A percentile compares a stretch with the other conserved stretches of the same genome.
phyloP scores from a whole-genome alignment of 768 basidiomycete genomes.

The Pulveroboletus sp. region DNA sequence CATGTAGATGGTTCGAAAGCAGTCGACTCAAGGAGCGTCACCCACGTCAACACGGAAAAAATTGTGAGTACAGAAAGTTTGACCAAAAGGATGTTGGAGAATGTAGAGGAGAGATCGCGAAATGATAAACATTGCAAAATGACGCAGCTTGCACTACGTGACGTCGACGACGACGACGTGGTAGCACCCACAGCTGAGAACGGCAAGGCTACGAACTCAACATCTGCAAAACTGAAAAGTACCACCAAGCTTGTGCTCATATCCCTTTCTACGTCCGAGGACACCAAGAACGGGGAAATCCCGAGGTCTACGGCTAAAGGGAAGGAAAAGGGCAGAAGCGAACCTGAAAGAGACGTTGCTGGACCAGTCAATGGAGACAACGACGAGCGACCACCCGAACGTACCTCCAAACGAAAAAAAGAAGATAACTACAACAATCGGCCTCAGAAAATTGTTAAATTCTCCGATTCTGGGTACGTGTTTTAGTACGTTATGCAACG shows the following conservation, averaged over 20 bases:
- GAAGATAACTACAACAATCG: slow-evolving; percentile 19
- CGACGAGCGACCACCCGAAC: background rate
- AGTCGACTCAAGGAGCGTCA: background rate
- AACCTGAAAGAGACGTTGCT: background rate
- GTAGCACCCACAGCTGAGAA: slow-evolving; percentile 12
- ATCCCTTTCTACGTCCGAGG: background rate
- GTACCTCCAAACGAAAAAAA: slow-evolving; percentile 13
- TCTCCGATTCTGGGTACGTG: slow-evolving; percentile 15
- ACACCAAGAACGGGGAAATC: background rate
- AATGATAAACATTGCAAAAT: background rate
- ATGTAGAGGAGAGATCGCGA: background rate
- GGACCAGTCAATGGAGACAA: slow-evolving; percentile 1
- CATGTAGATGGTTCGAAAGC: background rate
- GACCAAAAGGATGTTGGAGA: background rate
- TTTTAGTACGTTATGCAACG: background rate
- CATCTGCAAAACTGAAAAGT: background rate
- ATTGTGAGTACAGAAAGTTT: background rate
- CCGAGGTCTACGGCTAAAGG: background rate
- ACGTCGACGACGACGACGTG: slow-evolving; percentile 1
- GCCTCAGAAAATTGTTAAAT: slow-evolving; percentile 20
- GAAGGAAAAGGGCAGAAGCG: background rate
- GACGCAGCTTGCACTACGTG: slow-evolving; percentile 4
- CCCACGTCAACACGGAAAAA: background rate
- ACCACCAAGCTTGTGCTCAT: background rate
- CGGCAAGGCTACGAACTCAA: slow-evolving; percentile 4